A percentile compares a stretch with the other conserved stretches of the same genome.
phyloP scores from a whole-genome alignment of 345 rosid species.

The Pugionium cornutum region DNA sequence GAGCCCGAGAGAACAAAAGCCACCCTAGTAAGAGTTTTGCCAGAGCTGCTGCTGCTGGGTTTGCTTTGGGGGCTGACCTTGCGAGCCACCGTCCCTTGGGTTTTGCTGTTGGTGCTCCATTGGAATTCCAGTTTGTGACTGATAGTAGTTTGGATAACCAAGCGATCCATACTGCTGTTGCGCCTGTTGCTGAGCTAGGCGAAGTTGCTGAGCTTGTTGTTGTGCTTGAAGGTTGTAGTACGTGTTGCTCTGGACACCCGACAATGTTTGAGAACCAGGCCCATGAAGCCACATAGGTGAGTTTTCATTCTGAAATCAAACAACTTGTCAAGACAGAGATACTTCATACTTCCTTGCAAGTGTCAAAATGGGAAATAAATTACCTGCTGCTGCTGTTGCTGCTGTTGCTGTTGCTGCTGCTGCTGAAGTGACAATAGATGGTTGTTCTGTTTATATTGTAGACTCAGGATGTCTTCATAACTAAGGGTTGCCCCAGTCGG shows the following conservation, averaged over 20 bases:
- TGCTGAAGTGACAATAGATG: slow-evolving; percentile 80
- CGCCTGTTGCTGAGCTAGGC: slow-evolving; percentile 71
- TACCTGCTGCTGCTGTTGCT: slow-evolving; percentile 17
- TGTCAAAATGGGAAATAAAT: not conserved
- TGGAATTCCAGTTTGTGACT: slow-evolving; percentile 69
- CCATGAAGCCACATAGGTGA: slow-evolving; percentile 82
- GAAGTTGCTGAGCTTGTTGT: slow-evolving; percentile 56
- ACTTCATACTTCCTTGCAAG: not conserved
- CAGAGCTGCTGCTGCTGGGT: slow-evolving; percentile 66
- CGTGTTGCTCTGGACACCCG: slow-evolving; percentile 61
- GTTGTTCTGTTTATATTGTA: slow-evolving; percentile 77
- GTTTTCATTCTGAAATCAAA: slow-evolving; percentile 67
- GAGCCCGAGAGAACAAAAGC: slow-evolving; percentile 1
- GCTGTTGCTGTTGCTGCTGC: slow-evolving; percentile 35
- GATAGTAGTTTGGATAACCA: slow-evolving; percentile 86
- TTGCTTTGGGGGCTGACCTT: slow-evolving; percentile 78
- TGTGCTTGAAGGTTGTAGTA: slow-evolving; percentile 92
- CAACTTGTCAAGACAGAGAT: slow-evolving; percentile 11
- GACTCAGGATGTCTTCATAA: slow-evolving; percentile 68
- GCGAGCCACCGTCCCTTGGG: slow-evolving; percentile 55
- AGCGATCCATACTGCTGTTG: slow-evolving; percentile 69
- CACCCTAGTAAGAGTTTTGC: slow-evolving; percentile 77
- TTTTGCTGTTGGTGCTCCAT: slow-evolving; percentile 86
- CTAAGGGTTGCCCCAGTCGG: slow-evolving; percentile 64
- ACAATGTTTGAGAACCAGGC: slow-evolving; percentile 68